A percentile compares a stretch with the other conserved stretches of the same genome.
These are phyloP conservation scores for Penicillium goetzii DNA, from an alignment of 495 filamentous ascomycete genomes.

Conservation along the genomic window DNA sequence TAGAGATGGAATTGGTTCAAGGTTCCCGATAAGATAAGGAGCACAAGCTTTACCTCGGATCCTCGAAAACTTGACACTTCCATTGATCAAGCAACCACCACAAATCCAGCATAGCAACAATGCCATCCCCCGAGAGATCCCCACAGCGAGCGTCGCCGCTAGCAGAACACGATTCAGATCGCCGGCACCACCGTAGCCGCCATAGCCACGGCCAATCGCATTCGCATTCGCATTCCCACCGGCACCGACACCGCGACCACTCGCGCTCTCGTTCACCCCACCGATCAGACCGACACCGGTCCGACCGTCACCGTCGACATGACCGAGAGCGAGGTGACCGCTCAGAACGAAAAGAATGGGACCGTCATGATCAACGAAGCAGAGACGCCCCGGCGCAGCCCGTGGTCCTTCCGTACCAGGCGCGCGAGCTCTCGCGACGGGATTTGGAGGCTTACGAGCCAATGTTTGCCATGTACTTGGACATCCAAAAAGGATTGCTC, in stretches of 20 bases:
- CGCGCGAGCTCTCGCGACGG: slow-evolving; percentile 64
- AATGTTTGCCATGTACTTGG: slow-evolving; percentile 84
- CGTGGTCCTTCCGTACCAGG: slow-evolving; percentile 64
- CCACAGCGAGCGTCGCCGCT: slow-evolving; percentile 18
- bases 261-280: slow-evolving; percentile 36
- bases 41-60: neutral
- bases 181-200: slow-evolving; percentile 32
- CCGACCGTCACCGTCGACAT: slow-evolving; percentile 27
- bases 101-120: slow-evolving; percentile 9
- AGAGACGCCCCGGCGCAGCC: slow-evolving; percentile 26
- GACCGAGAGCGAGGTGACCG: slow-evolving; percentile 10
- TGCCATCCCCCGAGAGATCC: slow-evolving; percentile 31
- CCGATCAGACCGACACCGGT: slow-evolving; percentile 31
- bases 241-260: slow-evolving; percentile 33
- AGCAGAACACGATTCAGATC: slow-evolving; percentile 17
- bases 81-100: neutral
- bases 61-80: slow-evolving; percentile 7
- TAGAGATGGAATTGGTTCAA: neutral
- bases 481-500: slow-evolving; percentile 79
- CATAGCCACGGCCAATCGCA: slow-evolving; percentile 22
- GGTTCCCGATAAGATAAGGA: slow-evolving; percentile 11
- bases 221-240: slow-evolving; percentile 28
- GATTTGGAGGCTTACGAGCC: slow-evolving; percentile 66
- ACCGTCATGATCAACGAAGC: slow-evolving; percentile 17
- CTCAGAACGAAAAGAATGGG: slow-evolving; percentile 12